These are phyloP conservation scores for Yamadazyma pseudoaaseri DNA, from an alignment of 1,139 yeast species.

Conservation along the genomic window DNA sequence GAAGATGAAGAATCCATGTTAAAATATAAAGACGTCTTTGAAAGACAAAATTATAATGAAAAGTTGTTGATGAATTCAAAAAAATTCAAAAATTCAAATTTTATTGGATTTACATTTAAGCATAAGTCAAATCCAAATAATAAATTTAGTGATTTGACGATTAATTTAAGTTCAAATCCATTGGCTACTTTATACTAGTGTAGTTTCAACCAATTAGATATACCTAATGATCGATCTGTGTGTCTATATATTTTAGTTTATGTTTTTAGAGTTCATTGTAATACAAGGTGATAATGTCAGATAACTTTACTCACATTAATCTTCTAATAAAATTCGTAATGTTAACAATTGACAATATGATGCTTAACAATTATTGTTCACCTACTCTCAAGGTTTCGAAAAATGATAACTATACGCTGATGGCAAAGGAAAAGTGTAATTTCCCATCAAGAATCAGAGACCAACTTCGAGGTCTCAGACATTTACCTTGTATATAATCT, in stretches of 20 bases:
- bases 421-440: no score
- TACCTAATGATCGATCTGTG: no score
- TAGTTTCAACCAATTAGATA: not conserved
- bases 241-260: no score
- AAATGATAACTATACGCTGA: no score
- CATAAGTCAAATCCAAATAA: conserved; percentile 72
- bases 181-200: conserved; percentile 46
- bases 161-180: conserved; percentile 39
- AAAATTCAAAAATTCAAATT: conserved; percentile 40
- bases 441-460: no score
- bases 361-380: no score
- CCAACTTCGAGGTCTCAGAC: not conserved
- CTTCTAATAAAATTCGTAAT: no score
- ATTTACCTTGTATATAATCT: not conserved
- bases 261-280: no score
- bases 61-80: conserved; percentile 66
- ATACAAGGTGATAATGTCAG: no score
- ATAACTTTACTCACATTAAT: no score
- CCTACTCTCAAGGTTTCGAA: no score
- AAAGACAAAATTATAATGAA: conserved; percentile 83
- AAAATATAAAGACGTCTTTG: conserved; percentile 94
- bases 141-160: conserved; percentile 45
- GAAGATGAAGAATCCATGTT: conserved; percentile 97
- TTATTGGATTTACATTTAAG: conserved; percentile 95
- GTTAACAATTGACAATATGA: no score